These are phyloP conservation scores for Achaetomium macrosporum DNA, from an alignment of 2,329 filamentous ascomycete genomes.

Conservation along the genomic window DNA sequence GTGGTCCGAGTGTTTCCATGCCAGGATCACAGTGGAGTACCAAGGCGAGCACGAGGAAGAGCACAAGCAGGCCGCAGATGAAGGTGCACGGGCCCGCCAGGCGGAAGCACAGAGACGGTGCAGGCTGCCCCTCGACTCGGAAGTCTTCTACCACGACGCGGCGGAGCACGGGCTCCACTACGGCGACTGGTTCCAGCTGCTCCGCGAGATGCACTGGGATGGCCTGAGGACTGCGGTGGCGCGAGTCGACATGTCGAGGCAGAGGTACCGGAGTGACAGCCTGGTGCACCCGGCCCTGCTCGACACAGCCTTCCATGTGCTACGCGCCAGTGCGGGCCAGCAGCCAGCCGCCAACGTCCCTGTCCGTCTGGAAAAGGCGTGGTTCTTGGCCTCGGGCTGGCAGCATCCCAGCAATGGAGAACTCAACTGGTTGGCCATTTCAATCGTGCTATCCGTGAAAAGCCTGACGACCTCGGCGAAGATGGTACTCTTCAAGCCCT, in stretches of 20 bases:
- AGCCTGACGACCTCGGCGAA: slow-evolving; percentile 13
- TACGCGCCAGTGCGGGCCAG: neutral
- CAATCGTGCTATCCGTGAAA: neutral
- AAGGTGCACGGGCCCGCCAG: neutral
- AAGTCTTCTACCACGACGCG: slow-evolving; percentile 27
- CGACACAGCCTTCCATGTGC: slow-evolving; percentile 27
- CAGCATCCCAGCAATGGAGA: slow-evolving; percentile 20
- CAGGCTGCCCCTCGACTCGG: slow-evolving; percentile 22
- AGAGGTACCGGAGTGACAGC: slow-evolving; percentile 20
- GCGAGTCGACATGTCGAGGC: slow-evolving; percentile 21
- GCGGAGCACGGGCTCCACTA: slow-evolving; percentile 27
- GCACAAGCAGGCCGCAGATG: slow-evolving; percentile 12
- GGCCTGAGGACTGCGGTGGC: slow-evolving; percentile 21
- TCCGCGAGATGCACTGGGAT: slow-evolving; percentile 29
- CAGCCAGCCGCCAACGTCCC: slow-evolving; percentile 25
- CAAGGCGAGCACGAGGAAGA: slow-evolving; percentile 19
- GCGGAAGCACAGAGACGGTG: slow-evolving; percentile 11
- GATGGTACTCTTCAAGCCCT: slow-evolving; percentile 28
- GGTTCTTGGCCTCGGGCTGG: slow-evolving; percentile 32
- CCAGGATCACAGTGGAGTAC: slow-evolving; percentile 28
- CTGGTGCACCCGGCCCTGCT: slow-evolving; percentile 33
- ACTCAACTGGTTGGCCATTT: slow-evolving; percentile 5
- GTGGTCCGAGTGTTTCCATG: slow-evolving; percentile 31
- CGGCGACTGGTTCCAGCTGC: slow-evolving; percentile 27
- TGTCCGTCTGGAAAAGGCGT: slow-evolving; percentile 27